These are phyloP conservation scores for Saturnispora sekii DNA, from an alignment of 805 yeast genomes.

Conservation along the genomic window DNA sequence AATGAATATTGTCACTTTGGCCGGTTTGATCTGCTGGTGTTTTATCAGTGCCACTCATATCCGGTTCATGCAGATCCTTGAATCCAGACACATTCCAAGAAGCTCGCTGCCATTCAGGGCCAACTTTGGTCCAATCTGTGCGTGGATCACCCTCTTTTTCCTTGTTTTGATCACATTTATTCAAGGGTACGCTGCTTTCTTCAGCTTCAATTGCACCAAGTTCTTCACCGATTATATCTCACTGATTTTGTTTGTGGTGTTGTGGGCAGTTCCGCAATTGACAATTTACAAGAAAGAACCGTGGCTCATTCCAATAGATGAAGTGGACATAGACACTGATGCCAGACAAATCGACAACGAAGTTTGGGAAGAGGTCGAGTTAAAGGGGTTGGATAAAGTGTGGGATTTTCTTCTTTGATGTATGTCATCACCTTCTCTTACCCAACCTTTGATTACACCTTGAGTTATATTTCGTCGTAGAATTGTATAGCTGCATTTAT, in stretches of 20 bases:
- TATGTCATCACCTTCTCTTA: too few species aligned
- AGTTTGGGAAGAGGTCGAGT: constrained; percentile 38
- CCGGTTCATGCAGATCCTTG: constrained; percentile 59
- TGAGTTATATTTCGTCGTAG: too few species aligned
- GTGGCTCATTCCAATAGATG: constrained; percentile 37
- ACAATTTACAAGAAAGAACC: constrained; percentile 43
- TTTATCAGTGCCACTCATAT: constrained; percentile 55
- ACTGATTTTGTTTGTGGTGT: constrained; percentile 44
- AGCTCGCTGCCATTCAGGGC: constrained; percentile 69
- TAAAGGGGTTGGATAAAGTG: constrained; percentile 1
- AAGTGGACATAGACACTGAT: constrained; percentile 37
- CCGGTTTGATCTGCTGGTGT: constrained; percentile 69
- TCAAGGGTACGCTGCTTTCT: constrained; percentile 64
- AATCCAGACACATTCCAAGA: constrained; percentile 53
- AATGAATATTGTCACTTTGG: constrained; percentile 64
- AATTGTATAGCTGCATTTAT: too few species aligned
- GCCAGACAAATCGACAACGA: constrained; percentile 27
- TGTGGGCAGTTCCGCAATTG: constrained; percentile 40
- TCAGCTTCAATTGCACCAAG: constrained; percentile 38
- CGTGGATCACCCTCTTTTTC: constrained; percentile 50
- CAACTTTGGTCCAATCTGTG: constrained; percentile 50
- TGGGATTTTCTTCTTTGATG: not conserved
- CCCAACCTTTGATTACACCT: too few species aligned
- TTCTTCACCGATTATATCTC: constrained; percentile 70
- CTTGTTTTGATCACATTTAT: constrained; percentile 49